Evolutionary conservation across 371 early-diverging fungal genomes (phyloP), one percentile per base, ranked within the genome.

Genomic region (Gilbertella persicaria): DNA sequence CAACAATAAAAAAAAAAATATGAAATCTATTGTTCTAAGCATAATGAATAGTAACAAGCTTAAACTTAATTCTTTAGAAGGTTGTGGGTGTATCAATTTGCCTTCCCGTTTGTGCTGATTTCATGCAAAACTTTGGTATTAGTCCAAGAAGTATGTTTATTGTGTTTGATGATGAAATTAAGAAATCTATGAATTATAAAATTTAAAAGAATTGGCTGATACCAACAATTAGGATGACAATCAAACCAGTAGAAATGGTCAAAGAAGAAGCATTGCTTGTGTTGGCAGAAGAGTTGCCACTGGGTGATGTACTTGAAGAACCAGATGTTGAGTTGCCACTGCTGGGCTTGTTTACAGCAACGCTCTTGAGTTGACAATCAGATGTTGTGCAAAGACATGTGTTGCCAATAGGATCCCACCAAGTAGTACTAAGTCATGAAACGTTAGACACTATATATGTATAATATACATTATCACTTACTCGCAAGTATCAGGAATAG

Each of bases 361-460:
- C 58, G 44, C 75, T 80, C 54, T 77, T 79, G 35, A 70, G 68
- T 33, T 71, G 65, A 55, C 80, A 82, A 4, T 65, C 56, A 24
- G 71, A 53, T 17, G 69, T 60, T 5, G 71, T 63, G 66, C 85
- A 82, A 6, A 75, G 64, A 55, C 85, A 84, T 10, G 49, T 71
- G 45, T 78, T 73, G 13, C 63, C 75, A 38, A 79, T 66, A 28
- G 90, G 88, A 58, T 89, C 87, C 88, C 88, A 89, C 83, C 84
- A 87, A 23, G 77, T 68, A 36, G 82, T 76, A 25, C 75, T 74
- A 55, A n/a, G n/a, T 30, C 14, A 19, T 26, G 7, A 38, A 33
- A 36, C 37, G 6, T 33, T 29, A 40, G 29, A 26, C 12, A 16
- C 16, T 30, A 23, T 12, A 19, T 12, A 16, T 14, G 23, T 5